Evolutionary conservation across 192 early-diverging fungal species (phyloP).

Genomic region (Neocallimastix lanati): DNA sequence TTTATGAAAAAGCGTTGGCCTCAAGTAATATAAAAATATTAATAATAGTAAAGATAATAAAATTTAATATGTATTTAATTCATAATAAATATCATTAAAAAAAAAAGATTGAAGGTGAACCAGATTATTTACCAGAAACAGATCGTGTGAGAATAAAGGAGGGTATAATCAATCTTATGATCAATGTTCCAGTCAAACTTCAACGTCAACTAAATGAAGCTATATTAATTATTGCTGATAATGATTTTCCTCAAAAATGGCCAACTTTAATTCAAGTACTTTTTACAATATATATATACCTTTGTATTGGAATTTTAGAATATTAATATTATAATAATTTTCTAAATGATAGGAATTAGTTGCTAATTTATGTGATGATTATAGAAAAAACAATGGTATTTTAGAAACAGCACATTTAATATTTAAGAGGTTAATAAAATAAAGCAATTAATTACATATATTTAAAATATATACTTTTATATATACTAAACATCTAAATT

Average conservation of each 20-base stretch:
- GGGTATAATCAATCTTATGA: constrained; percentile 74
- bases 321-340: too few relatives aligned
- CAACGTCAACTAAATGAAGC: constrained; percentile 85
- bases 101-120: constrained; percentile 28
- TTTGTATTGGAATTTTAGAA: too few relatives aligned
- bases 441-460: not conserved
- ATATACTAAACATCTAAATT: too few relatives aligned
- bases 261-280: constrained; percentile 46
- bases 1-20: constrained; percentile 79
- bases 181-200: constrained; percentile 49
- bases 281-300: constrained; percentile 1
- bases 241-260: constrained; percentile 89
- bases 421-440: constrained; percentile 48
- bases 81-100: too few relatives aligned
- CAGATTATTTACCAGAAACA: constrained; percentile 25
- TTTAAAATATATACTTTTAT: not conserved
- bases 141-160: constrained; percentile 69
- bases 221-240: constrained; percentile 77
- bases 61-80: constrained; percentile 12
- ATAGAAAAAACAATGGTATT: constrained; percentile 71
- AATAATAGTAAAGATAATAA: not conserved
- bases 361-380: constrained; percentile 53
- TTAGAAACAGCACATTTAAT: constrained; percentile 89
- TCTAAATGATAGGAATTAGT: constrained; percentile 54
- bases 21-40: constrained; percentile 11